A percentile compares a stretch with the other conserved stretches of the same genome.
Conservation (phyloP, 2,329 filamentous ascomycete genomes). For the Nigrospora osmanthi region DNA sequence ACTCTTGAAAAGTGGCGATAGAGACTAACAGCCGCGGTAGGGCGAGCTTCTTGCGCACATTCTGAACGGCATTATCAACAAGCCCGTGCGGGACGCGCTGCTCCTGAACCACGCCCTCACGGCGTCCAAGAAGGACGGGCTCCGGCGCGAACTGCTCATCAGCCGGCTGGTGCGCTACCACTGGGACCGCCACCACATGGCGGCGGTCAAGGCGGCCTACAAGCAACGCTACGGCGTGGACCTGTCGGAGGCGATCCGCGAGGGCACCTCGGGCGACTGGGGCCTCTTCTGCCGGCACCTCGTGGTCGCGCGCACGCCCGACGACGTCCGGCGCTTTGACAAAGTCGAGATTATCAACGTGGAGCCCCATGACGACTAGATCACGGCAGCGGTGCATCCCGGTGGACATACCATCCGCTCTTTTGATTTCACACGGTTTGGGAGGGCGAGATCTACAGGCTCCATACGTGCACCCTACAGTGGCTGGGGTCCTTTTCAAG, state of each 20-base stretch:
- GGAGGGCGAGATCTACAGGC: too few relatives aligned
- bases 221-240: constrained; percentile 66
- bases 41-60: constrained; percentile 92
- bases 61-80: constrained; percentile 94
- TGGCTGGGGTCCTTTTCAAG: too few relatives aligned
- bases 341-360: constrained; percentile 20
- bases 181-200: constrained; percentile 82
- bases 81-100: constrained; percentile 84
- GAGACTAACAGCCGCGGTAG: constrained; percentile 35
- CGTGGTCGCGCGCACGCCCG: constrained; percentile 53
- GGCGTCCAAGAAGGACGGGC: constrained; percentile 58
- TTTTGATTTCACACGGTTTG: too few relatives aligned
- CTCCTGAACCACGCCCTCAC: constrained; percentile 86
- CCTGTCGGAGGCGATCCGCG: constrained; percentile 70
- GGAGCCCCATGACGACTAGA: too few relatives aligned
- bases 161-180: constrained; percentile 82
- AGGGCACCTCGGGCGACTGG: constrained; percentile 71
- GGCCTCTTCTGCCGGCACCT: constrained; percentile 68
- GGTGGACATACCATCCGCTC: too few relatives aligned
- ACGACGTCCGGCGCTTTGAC: constrained; percentile 48
- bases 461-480: too few relatives aligned
- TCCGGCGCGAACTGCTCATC: constrained; percentile 80
- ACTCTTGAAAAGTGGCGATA: not conserved
- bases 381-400: too few relatives aligned
- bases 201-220: constrained; percentile 73